phyloP scores from a whole-genome alignment of 768 basidiomycete species.

The Tephrocybe sp. region DNA sequence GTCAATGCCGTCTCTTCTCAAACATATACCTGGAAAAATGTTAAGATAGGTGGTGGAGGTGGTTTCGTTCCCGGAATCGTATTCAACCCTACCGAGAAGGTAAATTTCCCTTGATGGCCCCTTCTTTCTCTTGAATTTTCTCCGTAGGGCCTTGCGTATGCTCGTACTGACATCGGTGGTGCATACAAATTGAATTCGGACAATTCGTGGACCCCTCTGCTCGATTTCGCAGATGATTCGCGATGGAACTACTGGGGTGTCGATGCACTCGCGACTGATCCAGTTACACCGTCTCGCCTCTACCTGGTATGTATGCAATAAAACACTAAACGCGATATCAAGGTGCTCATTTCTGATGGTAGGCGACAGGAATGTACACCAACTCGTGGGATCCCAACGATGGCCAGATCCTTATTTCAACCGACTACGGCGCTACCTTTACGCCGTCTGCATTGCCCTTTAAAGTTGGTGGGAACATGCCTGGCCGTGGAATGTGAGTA shows the following conservation, averaged over 20 bases:
- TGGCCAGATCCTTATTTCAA: conserved; percentile 61
- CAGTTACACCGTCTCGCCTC: conserved; percentile 52
- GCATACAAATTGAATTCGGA: conserved; percentile 63
- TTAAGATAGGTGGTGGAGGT: conserved; percentile 50
- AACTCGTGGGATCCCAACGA: conserved; percentile 65
- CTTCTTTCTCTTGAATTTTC: not conserved
- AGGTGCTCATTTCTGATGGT: not conserved
- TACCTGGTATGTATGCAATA: conserved; percentile 39
- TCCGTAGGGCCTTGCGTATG: conserved; percentile 54
- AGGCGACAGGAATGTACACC: conserved; percentile 63
- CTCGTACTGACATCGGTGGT: conserved; percentile 69
- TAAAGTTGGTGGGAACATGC: conserved; percentile 72
- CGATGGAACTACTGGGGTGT: conserved; percentile 63
- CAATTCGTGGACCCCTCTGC: conserved; percentile 61
- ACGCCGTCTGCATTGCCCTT: conserved; percentile 53
- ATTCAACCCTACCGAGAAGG: conserved; percentile 58
- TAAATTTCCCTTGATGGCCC: conserved; percentile 6
- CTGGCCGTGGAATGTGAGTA: conserved; percentile 59
- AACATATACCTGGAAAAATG: conserved; percentile 62
- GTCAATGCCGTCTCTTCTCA: conserved; percentile 45
- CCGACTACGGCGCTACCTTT: conserved; percentile 57
- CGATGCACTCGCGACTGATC: conserved; percentile 64
- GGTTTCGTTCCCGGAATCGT: conserved; percentile 59
- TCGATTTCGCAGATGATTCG: conserved; percentile 50
- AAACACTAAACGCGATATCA: not conserved